Conservation (phyloP, 2,329 filamentous ascomycete genomes). For the Pezicula rhizophila region DNA sequence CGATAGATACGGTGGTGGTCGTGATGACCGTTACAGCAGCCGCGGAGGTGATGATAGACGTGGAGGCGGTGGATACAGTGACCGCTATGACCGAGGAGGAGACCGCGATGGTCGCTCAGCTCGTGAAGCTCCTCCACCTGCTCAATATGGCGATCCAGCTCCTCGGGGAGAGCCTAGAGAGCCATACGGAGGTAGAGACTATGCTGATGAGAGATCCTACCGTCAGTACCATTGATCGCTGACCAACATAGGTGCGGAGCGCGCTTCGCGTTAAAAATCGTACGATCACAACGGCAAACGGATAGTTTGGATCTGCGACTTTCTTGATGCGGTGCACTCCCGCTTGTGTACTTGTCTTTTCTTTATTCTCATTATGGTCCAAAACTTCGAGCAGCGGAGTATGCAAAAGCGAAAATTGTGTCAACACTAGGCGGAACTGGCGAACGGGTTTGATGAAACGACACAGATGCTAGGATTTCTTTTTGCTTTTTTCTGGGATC, state of each 20-base stretch:
- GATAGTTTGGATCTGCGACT: slow-evolving; percentile 29
- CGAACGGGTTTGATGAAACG: slow-evolving; percentile 23
- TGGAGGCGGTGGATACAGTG: slow-evolving; percentile 38
- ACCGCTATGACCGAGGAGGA: slow-evolving; percentile 38
- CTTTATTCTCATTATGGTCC: slow-evolving; percentile 27
- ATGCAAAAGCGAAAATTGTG: slow-evolving; percentile 22
- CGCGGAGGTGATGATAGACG: slow-evolving; percentile 33
- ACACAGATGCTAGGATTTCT: slow-evolving; percentile 27
- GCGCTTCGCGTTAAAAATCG: slow-evolving; percentile 30
- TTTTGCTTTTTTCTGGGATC: slow-evolving; percentile 25
- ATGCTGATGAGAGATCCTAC: slow-evolving; percentile 28
- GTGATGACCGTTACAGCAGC: slow-evolving; percentile 24
- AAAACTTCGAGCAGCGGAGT: slow-evolving; percentile 29
- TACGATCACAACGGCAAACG: slow-evolving; percentile 26
- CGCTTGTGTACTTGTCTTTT: slow-evolving; percentile 24
- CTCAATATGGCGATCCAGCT: slow-evolving; percentile 36
- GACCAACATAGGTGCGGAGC: slow-evolving; percentile 29
- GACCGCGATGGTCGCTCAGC: slow-evolving; percentile 37
- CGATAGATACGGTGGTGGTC: slow-evolving; percentile 26
- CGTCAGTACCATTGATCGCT: slow-evolving; percentile 31
- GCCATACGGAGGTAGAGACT: slow-evolving; percentile 35
- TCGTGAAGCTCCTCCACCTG: slow-evolving; percentile 32
- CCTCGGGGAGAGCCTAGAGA: slow-evolving; percentile 37
- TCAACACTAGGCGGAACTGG: slow-evolving; percentile 24
- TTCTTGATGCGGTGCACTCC: slow-evolving; percentile 30